A percentile compares a stretch with the other conserved stretches of the same genome.
These are phyloP conservation scores for Fusarium beomiforme DNA, from an alignment of 2,329 filamentous ascomycete species.

Conservation along the genomic window DNA sequence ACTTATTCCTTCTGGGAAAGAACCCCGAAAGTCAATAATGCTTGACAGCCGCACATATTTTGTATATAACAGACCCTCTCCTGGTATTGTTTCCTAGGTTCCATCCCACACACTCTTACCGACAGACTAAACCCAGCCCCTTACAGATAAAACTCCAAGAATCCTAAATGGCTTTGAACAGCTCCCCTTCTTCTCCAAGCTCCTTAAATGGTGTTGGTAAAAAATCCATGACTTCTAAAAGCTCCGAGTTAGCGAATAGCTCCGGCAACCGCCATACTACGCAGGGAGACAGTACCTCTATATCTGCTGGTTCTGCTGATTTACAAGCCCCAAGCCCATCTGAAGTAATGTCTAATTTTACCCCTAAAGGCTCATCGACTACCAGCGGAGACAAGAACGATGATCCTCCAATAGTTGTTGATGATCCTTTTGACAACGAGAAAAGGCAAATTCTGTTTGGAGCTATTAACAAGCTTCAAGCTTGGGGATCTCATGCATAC, in stretches of 20 bases:
- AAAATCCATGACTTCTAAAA: not conserved
- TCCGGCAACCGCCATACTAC: not conserved
- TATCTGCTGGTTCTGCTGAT: not conserved
- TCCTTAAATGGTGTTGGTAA: too few relatives aligned
- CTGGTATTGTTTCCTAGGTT: not conserved
- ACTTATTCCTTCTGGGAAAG: not conserved
- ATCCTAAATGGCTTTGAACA: not conserved
- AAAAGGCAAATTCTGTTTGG: not conserved
- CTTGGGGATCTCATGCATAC: not conserved
- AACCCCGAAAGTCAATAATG: not conserved
- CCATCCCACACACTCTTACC: not conserved
- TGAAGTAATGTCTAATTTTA: not conserved
- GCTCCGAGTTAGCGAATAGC: not conserved
- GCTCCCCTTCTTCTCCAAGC: not conserved
- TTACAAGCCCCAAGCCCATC: not conserved
- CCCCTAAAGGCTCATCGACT: not conserved
- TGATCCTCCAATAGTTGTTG: not conserved
- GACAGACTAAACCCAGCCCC: not conserved
- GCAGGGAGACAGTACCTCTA: not conserved
- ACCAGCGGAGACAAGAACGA: not conserved
- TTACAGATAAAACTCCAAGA: not conserved
- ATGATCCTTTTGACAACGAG: not conserved
- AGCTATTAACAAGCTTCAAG: not conserved
- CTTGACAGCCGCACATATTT: fast-evolving
- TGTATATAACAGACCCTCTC: not conserved